Base-by-base conservation (phyloP, 352 stramenopile species). In the Halophytophthora batemanensis region DNA sequence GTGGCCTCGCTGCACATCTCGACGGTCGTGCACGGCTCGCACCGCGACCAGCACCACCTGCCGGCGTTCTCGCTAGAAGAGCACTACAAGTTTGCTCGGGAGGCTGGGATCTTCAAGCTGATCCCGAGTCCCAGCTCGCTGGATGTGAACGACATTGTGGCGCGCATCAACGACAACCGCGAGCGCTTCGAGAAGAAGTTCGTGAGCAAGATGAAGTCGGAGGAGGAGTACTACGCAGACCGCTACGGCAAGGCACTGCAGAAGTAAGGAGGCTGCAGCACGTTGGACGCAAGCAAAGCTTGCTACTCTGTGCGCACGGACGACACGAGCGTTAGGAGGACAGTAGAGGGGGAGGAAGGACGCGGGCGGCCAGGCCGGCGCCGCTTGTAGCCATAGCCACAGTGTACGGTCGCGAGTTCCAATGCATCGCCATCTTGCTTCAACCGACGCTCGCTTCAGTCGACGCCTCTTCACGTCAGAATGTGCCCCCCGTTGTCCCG, bases 111-210 rank as follows among this genome's bases (percentile, higher is more conserved):
- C 33, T 93, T 96, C 58, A 69, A 87, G 53, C 53, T 84, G 15
- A 79, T 96, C 46, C 28, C 76, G 54, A 92, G 81, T 42, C 79
- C 82, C 6, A 84, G 69, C 53, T 77, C 69, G 45, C 53, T 97
- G 35, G 79, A 93, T 39, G 84, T 95, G 45, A 82, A 86, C 45
- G 82, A 94, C 61, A 95, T 96, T 49, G 84, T 96, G 45, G 77
- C 71, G 28, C 86, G 88, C 48, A 96, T 96, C 66, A 90, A 89
- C 57, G 76, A 90, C 50, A 94, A 96, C 61, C 82, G 82, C 46
- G 83, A 93, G 45, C 80, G 82, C n/a, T 92, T 95, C 29, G 86
- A 95, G 61, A 93, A 93, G 70, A 97, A 97, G 71, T 96, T 96
- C 64, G 82, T 82, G 56, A 95, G 77, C 81, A 97, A 96, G 69